Evolutionary conservation across 352 stramenopile genomes (phyloP).

Genomic region (Phytophthora ohioensis): DNA sequence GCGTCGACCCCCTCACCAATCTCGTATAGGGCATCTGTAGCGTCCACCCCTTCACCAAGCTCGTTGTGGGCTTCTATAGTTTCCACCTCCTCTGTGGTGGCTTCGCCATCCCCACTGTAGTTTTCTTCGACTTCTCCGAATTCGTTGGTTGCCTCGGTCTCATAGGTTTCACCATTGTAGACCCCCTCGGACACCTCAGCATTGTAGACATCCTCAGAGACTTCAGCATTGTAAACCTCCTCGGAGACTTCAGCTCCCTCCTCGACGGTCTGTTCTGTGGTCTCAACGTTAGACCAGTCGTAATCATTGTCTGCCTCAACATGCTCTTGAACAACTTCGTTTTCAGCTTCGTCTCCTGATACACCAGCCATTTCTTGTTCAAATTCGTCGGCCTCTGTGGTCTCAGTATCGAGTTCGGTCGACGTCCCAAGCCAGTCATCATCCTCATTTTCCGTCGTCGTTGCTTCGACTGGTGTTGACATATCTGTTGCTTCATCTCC

Average conservation of each 20-base stretch:
- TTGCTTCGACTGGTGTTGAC: neutral
- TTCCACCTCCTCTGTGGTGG: constrained; percentile 17
- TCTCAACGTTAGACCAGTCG: constrained; percentile 14
- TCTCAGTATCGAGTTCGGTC: constrained; percentile 9
- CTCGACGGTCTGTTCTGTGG: constrained; percentile 6
- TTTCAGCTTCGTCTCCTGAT: constrained; percentile 27
- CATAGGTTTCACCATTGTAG: constrained; percentile 10
- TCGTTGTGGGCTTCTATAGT: constrained; percentile 29
- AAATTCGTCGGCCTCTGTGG: constrained; percentile 20
- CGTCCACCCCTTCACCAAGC: constrained; percentile 53
- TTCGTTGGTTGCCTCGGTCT: constrained; percentile 22
- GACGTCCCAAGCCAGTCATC: constrained; percentile 31
- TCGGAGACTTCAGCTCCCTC: constrained; percentile 14
- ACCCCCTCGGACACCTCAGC: constrained; percentile 8
- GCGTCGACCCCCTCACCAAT: constrained; percentile 56
- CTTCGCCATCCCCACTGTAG: constrained; percentile 13
- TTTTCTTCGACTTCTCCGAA: constrained; percentile 14
- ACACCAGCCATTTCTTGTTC: constrained; percentile 30
- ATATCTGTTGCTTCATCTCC: constrained; percentile 9
- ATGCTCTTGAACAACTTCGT: constrained; percentile 5
- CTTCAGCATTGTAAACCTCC: constrained; percentile 9
- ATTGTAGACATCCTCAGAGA: constrained; percentile 11
- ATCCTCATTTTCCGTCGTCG: constrained; percentile 10
- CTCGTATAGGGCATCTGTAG: constrained; percentile 35
- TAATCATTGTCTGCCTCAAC: constrained; percentile 7